phyloP scores from a whole-genome alignment of 495 filamentous ascomycete genomes.

The Patellaria atrata region DNA sequence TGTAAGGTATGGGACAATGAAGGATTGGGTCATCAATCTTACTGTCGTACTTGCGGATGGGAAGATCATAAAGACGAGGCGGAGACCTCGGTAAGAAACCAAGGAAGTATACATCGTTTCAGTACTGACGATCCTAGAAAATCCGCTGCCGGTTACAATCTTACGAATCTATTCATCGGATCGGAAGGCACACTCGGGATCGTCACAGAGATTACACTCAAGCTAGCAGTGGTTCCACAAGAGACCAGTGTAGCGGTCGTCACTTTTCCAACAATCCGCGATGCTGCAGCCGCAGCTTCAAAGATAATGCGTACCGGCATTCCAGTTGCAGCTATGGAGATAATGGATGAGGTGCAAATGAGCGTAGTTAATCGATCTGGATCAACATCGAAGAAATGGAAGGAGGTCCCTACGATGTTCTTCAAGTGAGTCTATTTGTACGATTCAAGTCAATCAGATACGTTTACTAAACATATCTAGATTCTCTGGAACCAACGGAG shows the following conservation, averaged over 20 bases:
- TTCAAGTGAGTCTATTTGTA: conserved; percentile 41
- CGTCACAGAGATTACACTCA: conserved; percentile 63
- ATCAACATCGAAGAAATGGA: conserved; percentile 53
- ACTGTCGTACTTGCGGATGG: conserved; percentile 71
- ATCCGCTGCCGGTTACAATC: conserved; percentile 68
- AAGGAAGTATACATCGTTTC: background rate
- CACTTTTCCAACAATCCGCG: conserved; percentile 56
- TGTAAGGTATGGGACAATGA: conserved; percentile 72
- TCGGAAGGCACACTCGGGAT: conserved; percentile 67
- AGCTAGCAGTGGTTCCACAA: conserved; percentile 58
- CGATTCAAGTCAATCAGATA: conserved; percentile 1
- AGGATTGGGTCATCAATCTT: conserved; percentile 72
- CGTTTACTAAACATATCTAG: conserved; percentile 13
- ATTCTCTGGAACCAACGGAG: conserved; percentile 56
- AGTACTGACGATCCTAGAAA: conserved; percentile 30
- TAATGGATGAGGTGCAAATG: conserved; percentile 79
- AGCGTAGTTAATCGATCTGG: conserved; percentile 58
- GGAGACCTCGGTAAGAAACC: conserved; percentile 38
- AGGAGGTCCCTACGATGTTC: conserved; percentile 65
- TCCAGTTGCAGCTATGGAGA: conserved; percentile 65
- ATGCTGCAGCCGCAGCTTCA: conserved; percentile 55
- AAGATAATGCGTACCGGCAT: conserved; percentile 57
- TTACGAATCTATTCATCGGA: conserved; percentile 61
- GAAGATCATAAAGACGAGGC: conserved; percentile 61
- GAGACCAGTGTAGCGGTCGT: conserved; percentile 63